Percentiles rank a stretch among this genome's conserved stretches.
Evolutionary conservation across 495 filamentous ascomycete species (phyloP).

Genomic region (Neohortaea acidophila): DNA sequence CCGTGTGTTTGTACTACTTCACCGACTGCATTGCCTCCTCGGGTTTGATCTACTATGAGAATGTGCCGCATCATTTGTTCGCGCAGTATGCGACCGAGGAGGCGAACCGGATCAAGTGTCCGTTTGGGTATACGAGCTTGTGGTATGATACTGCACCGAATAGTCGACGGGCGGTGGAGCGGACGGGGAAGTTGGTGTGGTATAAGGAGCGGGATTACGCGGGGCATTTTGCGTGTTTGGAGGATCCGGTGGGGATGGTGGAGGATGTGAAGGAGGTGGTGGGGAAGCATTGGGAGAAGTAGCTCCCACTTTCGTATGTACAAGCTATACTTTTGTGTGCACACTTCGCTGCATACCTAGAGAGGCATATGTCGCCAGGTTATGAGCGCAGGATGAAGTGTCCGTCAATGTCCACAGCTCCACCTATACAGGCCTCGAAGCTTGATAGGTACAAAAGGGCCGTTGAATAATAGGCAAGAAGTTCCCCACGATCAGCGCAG

Average conservation of each 20-base stretch:
- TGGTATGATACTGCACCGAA: slow-evolving; percentile 14
- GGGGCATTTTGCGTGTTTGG: slow-evolving; percentile 15
- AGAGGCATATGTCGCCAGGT: too few relatives aligned
- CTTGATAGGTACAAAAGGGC: neutral
- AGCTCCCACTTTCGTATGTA: too few relatives aligned
- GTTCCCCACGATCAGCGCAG: slow-evolving; percentile 88
- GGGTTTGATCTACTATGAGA: slow-evolving; percentile 19
- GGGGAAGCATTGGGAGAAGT: slow-evolving; percentile 14
- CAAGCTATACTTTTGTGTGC: too few relatives aligned
- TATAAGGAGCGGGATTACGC: slow-evolving; percentile 10
- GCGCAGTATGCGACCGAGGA: slow-evolving; percentile 11
- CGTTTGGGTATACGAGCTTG: slow-evolving; percentile 17
- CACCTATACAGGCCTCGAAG: too few relatives aligned
- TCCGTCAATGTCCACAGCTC: too few relatives aligned
- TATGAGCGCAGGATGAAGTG: too few relatives aligned
- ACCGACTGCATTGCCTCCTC: slow-evolving; percentile 14
- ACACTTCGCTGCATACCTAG: too few relatives aligned
- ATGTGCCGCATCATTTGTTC: slow-evolving; percentile 17
- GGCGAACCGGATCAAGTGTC: slow-evolving; percentile 16
- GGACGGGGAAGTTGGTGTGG: slow-evolving; percentile 19
- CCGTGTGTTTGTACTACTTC: slow-evolving; percentile 20
- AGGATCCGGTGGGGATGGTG: slow-evolving; percentile 14
- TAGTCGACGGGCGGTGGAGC: slow-evolving; percentile 10
- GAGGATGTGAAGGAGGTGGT: slow-evolving; percentile 13
- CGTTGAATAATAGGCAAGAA: slow-evolving; percentile 57